Conservation (phyloP, 179 eudicot genomes). For the Beta macrorhiza region DNA sequence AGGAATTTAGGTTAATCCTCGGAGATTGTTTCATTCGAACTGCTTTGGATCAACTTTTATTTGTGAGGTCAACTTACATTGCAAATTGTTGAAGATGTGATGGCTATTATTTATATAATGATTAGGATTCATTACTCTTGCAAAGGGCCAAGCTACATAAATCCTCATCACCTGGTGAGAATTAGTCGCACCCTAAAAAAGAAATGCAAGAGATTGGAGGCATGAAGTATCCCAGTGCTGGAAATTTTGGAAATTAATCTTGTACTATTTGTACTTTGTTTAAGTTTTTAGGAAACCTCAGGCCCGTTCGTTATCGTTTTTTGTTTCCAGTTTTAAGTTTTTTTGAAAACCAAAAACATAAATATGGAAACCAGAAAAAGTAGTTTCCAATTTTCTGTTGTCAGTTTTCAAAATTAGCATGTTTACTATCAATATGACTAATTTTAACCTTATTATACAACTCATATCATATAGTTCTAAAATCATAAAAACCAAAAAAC, state of each 20-base stretch:
- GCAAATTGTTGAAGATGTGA: conserved; percentile 2
- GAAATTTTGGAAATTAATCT: neutral
- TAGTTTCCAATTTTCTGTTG: too few species aligned
- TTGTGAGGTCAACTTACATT: neutral
- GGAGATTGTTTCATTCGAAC: neutral
- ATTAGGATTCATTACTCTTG: too few species aligned
- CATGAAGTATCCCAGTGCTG: neutral
- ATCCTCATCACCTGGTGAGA: neutral
- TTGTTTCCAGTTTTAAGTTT: too few species aligned
- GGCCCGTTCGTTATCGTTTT: too few species aligned
- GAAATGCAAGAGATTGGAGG: neutral
- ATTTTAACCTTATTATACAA: too few species aligned
- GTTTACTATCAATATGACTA: too few species aligned
- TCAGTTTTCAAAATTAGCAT: too few species aligned
- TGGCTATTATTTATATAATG: neutral
- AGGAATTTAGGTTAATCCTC: conserved; percentile 21
- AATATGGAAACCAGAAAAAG: too few species aligned
- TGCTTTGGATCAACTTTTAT: neutral
- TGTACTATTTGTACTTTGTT: neutral
- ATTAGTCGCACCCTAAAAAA: neutral
- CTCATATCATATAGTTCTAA: too few species aligned
- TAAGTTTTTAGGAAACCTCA: neutral
- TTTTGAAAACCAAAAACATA: too few species aligned
- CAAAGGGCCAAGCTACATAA: neutral
- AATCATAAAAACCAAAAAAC: too few species aligned